Percentiles rank a stretch among this genome's conserved stretches.
Conservation (phyloP, 164 flowering plant species). For the Nelumbo lutea region DNA sequence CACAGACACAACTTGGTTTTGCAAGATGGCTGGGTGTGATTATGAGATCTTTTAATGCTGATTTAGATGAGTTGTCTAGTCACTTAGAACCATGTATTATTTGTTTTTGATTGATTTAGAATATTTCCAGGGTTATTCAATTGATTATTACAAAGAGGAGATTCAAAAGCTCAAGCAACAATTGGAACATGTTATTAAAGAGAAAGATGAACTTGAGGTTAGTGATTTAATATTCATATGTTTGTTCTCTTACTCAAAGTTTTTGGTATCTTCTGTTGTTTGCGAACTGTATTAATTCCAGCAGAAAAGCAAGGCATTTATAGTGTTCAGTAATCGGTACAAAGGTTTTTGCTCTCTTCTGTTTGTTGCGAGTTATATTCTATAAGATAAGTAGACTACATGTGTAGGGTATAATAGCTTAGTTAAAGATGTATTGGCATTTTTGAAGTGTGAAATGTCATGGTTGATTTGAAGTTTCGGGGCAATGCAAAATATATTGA, state of each 20-base stretch:
- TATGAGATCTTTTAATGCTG: not conserved
- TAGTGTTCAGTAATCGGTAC: too few species aligned
- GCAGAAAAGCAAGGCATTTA: too few species aligned
- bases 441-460: too few species aligned
- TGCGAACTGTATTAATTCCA: not conserved
- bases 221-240: constrained; percentile 5
- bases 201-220: constrained; percentile 77
- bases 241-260: too few species aligned
- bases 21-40: not conserved
- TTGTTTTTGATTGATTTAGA: constrained; percentile 1
- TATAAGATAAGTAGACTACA: too few species aligned
- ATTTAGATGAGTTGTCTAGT: not conserved
- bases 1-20: not conserved
- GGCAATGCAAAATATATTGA: too few species aligned
- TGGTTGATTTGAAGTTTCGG: too few species aligned
- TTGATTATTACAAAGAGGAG: constrained; percentile 44
- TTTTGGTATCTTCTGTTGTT: not conserved
- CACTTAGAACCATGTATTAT: not conserved
- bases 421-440: too few species aligned
- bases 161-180: constrained; percentile 51
- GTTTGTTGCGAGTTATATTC: too few species aligned
- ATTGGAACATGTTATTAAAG: constrained; percentile 42
- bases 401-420: too few species aligned
- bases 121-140: constrained; percentile 37
- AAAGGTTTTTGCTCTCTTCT: too few species aligned